Percentiles rank a stretch among this genome's conserved stretches.
These are phyloP conservation scores for Fusarium concolor DNA, from an alignment of 2,329 filamentous ascomycete species.

Conservation along the genomic window DNA sequence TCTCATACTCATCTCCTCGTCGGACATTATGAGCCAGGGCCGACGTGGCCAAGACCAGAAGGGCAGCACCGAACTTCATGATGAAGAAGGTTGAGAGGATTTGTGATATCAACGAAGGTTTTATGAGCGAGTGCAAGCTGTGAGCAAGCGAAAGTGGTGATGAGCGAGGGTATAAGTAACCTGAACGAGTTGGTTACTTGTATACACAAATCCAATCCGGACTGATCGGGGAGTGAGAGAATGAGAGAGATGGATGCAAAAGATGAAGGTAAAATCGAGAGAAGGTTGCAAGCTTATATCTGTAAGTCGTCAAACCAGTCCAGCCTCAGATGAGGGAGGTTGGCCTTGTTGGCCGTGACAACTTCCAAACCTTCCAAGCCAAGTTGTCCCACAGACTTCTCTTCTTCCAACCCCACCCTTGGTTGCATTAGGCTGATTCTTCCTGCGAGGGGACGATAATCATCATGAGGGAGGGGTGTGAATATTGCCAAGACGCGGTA, in stretches of 20 bases:
- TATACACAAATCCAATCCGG: conserved; percentile 22
- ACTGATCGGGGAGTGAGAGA: conserved; percentile 26
- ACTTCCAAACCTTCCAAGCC: conserved; percentile 28
- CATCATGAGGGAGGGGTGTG: conserved; percentile 37
- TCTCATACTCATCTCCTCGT: conserved; percentile 35
- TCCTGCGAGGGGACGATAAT: conserved; percentile 39
- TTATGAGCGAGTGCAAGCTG: conserved; percentile 33
- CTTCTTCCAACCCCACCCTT: conserved; percentile 35
- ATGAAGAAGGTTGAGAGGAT: conserved; percentile 20
- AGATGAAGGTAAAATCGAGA: conserved; percentile 21
- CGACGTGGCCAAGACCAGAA: conserved; percentile 44
- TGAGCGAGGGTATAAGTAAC: conserved; percentile 48
- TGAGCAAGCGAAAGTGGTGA: conserved; percentile 34
- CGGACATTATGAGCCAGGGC: conserved; percentile 40
- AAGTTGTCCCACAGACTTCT: conserved; percentile 30
- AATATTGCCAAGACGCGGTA: conserved; percentile 42
- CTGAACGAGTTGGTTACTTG: conserved; percentile 49
- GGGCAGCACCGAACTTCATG: conserved; percentile 45
- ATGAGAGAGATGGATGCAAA: conserved; percentile 29
- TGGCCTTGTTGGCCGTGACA: conserved; percentile 36
- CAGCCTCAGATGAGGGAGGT: conserved; percentile 17
- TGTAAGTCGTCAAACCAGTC: conserved; percentile 15
- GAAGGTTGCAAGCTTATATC: conserved; percentile 43
- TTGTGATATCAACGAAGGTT: conserved; percentile 33
- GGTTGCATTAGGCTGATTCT: conserved; percentile 39